Base-by-base conservation (phyloP, 108 stramenopile genomes). In the Tribonema minus region DNA sequence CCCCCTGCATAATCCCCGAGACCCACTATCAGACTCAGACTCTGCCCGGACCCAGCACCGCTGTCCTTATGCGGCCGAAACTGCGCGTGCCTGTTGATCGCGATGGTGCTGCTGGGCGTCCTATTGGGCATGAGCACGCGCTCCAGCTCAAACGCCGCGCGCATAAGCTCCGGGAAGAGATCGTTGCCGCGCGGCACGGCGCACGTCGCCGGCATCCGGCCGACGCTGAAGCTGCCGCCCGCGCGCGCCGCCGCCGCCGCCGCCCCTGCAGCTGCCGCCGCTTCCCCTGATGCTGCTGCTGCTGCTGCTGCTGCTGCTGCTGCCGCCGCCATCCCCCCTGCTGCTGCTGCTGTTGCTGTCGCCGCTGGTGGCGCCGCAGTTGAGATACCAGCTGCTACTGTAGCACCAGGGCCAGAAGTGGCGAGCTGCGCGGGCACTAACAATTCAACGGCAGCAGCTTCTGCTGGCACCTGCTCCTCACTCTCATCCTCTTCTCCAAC, bases 11-110 rank as follows among this genome's bases (percentile, higher is more conserved):
- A 96, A 64, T 93, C 87, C 4, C 95, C 95, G 3, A 96, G 82
- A 2, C 91, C 94, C 36, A 96, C 95, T 65, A 96, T 93, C 78
- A 92, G 87, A 37, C 90, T 90, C 7, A 85, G 40, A 28, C 84
- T 91, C 82, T 96, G 92, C 25, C 92, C 93, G 40, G 76, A 78
- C 2, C 95, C 95, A 33, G 87, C 67, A 2, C 95, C 95, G 61
- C 89, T 92, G 68, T 94, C 93, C 25, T 92, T 91, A 81, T 96
- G 95, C 25, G 95, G 95, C 29, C 83, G 88, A 64, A 96, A 96
- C 87, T 89, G 88, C 30, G 94, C 93, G 74, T 92, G 90, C 58
- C 94, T 71, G 76, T 94, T 96, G 32, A 96, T 84, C 20, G 93
- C 93, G 68, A 92, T 92, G 37, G 92, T 93, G 5, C 91, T 87